Base-by-base conservation (phyloP, 73 alveolate species). In the Paramecium caudatum region DNA sequence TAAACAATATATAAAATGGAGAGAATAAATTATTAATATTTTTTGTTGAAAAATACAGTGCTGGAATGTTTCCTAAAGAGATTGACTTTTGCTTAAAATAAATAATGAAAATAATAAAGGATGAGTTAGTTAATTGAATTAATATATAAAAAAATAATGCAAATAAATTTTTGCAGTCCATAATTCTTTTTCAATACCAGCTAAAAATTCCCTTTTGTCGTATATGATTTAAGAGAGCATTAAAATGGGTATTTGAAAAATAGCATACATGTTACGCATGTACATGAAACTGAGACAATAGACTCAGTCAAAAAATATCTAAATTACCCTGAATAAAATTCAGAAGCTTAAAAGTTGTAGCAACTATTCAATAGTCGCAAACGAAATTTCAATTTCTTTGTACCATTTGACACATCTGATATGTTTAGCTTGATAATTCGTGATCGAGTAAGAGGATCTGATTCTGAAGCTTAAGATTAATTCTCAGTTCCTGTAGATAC, bases 331-430 rank as follows among this genome's bases (percentile, higher is more conserved):
- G 88, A 74, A 12, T 19, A 27, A 9, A 15, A 30, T 15, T 41
- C 88, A 13, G 88, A 74, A 43, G 7, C 36, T 63, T 39, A 74
- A 43, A 37, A 45, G 19, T 43, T 74, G 65, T 45, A 74, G 43
- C 16, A 9, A 25, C 15, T 74, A 5, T 74, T 74, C 32, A 30
- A 39, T 23, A 74, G 19, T 43, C 17, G 88, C 36, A 74, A 74
- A 41, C 36, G 88, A 74, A 74, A 74, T 74, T 74, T 21, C 47
- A 74, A 74, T 74, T 74, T 74, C 21, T 74, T 74, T 45, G 69
- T 74, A 41, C 88, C 65, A 27, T 74, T 37, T 39, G 88, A 36
- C 3, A 27, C 88, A 1, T 27, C 69, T 45, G 88, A 74, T 45
- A 41, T 74, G 68, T 74, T 74, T 43, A 74, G 80, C 30, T 55